Conservation (phyloP, 805 yeast genomes). For the Spathaspora arborariae region DNA sequence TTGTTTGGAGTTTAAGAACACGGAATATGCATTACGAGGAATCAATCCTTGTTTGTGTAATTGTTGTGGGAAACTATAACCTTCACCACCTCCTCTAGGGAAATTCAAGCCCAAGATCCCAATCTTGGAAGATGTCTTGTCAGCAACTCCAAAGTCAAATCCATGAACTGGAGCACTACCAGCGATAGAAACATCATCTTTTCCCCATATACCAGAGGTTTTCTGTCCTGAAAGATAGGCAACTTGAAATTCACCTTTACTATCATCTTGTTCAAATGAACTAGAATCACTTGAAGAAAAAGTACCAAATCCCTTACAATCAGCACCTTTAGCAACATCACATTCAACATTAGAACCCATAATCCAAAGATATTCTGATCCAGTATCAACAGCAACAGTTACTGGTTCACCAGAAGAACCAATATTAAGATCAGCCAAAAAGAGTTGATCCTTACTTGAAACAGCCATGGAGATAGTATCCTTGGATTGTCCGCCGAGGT, state of each 20-base stretch:
- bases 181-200: conserved; percentile 50
- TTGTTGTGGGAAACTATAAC: conserved; percentile 17
- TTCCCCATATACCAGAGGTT: conserved; percentile 56
- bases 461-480: neutral
- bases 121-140: conserved; percentile 53
- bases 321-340: conserved; percentile 9
- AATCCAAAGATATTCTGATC: conserved; percentile 41
- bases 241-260: conserved; percentile 39
- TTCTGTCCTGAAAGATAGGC: conserved; percentile 45
- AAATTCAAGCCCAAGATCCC: conserved; percentile 78
- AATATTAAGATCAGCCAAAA: conserved; percentile 16
- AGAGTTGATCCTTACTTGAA: neutral
- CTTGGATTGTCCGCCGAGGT: neutral
- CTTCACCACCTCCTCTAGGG: conserved; percentile 46
- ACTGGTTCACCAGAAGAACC: conserved; percentile 26
- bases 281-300: conserved; percentile 39
- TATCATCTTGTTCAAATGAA: conserved; percentile 35
- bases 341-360: conserved; percentile 12
- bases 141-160: conserved; percentile 73
- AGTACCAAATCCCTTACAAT: conserved; percentile 46
- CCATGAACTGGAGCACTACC: conserved; percentile 45
- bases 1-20: conserved; percentile 25
- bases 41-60: conserved; percentile 25
- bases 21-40: conserved; percentile 33
- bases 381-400: conserved; percentile 37